These are phyloP conservation scores for Cladochytrium replicatum DNA, from an alignment of 192 early-diverging fungal genomes.

Conservation along the genomic window DNA sequence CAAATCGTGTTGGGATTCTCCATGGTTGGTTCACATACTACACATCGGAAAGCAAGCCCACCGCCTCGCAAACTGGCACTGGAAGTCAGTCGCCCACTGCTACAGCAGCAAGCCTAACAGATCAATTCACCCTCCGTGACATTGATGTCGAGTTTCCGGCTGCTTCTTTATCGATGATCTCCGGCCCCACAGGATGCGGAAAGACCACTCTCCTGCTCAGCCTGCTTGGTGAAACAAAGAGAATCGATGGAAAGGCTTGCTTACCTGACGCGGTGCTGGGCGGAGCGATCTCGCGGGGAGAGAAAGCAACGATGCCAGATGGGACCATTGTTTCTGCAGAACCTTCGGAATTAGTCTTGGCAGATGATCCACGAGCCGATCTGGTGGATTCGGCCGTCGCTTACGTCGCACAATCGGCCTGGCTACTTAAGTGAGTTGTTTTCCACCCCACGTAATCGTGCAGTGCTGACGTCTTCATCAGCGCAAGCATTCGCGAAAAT, in stretches of 20 bases:
- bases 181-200: constrained; percentile 69
- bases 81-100: neutral
- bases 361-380: neutral
- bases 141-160: no score
- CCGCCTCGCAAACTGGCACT: constrained; percentile 1
- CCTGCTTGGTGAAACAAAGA: constrained; percentile 61
- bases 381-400: constrained; percentile 29
- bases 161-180: constrained; percentile 60
- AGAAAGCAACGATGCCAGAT: no score
- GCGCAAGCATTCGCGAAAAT: constrained; percentile 44
- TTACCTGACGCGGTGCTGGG: constrained; percentile 17
- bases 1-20: constrained; percentile 8
- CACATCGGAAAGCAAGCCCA: neutral
- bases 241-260: constrained; percentile 31
- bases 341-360: no score
- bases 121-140: no score
- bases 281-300: neutral
- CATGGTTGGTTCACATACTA: constrained; percentile 13
- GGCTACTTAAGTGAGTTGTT: no score
- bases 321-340: no score
- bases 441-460: no score
- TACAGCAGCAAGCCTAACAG: no score
- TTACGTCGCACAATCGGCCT: constrained; percentile 53
- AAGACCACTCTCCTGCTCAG: constrained; percentile 61
- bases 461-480: no score